Conservation (phyloP, 108 stramenopile species). For the Nitzschia sp. region DNA sequence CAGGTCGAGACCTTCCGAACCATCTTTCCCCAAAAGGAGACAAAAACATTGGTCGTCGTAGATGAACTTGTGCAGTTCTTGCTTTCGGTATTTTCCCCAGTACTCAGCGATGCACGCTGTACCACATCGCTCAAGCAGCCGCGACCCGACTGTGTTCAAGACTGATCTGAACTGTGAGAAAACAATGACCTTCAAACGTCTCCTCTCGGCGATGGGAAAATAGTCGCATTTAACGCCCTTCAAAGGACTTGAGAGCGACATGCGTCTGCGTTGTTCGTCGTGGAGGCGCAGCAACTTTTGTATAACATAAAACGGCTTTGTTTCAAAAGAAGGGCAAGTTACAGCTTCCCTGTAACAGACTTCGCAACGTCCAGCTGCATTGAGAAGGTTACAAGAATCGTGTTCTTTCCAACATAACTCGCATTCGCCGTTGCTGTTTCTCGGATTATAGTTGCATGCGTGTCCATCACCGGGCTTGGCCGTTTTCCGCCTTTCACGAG, state of each 20-base stretch:
- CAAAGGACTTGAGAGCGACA: neutral
- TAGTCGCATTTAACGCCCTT: neutral
- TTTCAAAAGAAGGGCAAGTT: conserved; percentile 63
- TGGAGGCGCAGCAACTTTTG: conserved; percentile 45
- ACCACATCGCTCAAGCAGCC: conserved; percentile 70
- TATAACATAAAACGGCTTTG: conserved; percentile 73
- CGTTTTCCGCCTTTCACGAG: conserved; percentile 20
- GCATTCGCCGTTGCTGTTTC: conserved; percentile 60
- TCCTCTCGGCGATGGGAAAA: neutral
- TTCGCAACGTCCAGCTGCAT: conserved; percentile 35
- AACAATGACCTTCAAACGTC: conserved; percentile 76
- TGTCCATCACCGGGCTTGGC: conserved; percentile 63
- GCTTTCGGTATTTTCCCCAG: conserved; percentile 52
- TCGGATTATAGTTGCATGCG: conserved; percentile 52
- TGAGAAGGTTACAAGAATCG: conserved; percentile 61
- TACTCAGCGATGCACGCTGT: conserved; percentile 76
- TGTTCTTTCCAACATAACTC: conserved; percentile 68
- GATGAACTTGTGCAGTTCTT: conserved; percentile 74
- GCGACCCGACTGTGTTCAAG: conserved; percentile 70
- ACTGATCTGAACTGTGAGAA: conserved; percentile 83
- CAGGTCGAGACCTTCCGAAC: conserved; percentile 91
- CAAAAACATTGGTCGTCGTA: conserved; percentile 63
- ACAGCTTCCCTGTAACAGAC: conserved; percentile 57
- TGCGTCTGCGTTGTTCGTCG: conserved; percentile 9
- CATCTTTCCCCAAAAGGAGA: conserved; percentile 90